These are phyloP conservation scores for Colletotrichum sp. DNA, from an alignment of 2,329 filamentous ascomycete genomes.

Conservation along the genomic window DNA sequence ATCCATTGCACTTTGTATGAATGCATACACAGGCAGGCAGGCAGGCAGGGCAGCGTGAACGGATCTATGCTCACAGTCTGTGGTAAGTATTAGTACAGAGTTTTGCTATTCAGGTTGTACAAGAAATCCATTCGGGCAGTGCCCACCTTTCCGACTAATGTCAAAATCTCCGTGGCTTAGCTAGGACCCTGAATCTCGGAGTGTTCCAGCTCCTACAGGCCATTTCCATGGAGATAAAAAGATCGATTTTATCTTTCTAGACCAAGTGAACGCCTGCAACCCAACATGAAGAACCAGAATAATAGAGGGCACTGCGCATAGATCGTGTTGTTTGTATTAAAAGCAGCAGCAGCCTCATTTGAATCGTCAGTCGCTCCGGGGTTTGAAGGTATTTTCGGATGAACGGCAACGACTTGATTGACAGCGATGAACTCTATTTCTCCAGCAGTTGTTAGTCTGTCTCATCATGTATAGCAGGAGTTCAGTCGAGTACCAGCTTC, in stretches of 20 bases:
- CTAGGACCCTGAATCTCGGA: neutral
- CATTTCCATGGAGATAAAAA: neutral
- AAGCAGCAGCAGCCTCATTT: neutral
- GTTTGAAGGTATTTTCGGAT: neutral
- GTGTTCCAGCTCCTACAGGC: neutral
- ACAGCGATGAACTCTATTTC: neutral
- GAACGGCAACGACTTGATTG: neutral
- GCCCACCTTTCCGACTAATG: neutral
- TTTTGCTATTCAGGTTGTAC: fast-evolving
- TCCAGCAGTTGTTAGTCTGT: neutral
- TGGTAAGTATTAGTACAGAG: neutral
- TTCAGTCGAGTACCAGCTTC: neutral
- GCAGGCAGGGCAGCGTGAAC: neutral
- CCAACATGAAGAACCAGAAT: neutral
- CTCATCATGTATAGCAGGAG: neutral
- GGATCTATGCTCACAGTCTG: fast-evolving
- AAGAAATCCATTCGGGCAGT: neutral
- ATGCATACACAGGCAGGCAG: neutral
- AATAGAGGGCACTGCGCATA: neutral
- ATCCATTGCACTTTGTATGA: neutral
- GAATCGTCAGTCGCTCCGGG: neutral
- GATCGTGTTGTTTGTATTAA: neutral
- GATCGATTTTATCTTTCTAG: fast-evolving
- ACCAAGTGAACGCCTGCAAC: neutral
- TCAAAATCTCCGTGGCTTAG: neutral